These are phyloP conservation scores for Fusarium sp. DNA, from an alignment of 2,329 filamentous ascomycete genomes.

Conservation along the genomic window DNA sequence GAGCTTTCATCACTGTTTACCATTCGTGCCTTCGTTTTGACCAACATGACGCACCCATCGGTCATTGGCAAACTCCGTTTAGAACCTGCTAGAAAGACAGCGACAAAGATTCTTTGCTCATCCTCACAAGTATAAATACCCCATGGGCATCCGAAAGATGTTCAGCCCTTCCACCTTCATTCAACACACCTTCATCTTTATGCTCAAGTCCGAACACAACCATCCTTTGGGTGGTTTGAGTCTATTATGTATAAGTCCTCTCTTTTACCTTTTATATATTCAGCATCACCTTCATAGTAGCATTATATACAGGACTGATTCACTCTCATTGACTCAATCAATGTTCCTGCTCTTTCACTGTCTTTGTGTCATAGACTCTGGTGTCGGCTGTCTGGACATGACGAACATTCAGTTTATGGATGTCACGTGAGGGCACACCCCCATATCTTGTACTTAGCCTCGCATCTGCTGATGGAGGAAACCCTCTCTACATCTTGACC, in stretches of 20 bases:
- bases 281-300: neutral
- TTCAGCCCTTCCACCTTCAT: neutral
- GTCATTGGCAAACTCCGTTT: neutral
- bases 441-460: no score
- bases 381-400: neutral
- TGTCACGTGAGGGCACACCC: no score
- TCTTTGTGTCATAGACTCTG: neutral
- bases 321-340: neutral
- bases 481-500: no score
- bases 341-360: accelerated
- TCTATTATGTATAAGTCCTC: neutral
- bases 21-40: neutral
- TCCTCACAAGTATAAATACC: neutral
- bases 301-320: neutral
- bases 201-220: neutral
- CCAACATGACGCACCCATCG: neutral
- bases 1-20: neutral
- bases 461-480: no score
- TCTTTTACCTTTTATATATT: neutral
- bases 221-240: neutral
- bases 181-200: neutral
- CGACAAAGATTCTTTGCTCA: neutral
- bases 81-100: neutral
- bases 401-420: neutral
- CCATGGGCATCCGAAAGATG: neutral